Evolutionary conservation across 371 early-diverging fungal genomes (phyloP).

Genomic region (Mucor sp.): DNA sequence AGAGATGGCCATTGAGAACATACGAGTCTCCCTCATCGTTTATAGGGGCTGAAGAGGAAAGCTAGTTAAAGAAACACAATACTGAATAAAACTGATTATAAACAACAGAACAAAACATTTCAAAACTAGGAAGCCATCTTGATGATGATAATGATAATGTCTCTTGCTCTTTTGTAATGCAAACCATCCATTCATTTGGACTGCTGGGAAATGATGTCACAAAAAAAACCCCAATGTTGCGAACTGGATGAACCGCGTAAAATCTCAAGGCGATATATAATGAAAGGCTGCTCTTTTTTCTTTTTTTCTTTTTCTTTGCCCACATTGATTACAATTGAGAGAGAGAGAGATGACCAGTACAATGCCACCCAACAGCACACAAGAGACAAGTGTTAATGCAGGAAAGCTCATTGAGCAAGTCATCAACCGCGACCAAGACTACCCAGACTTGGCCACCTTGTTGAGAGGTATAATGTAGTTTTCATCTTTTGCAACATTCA

Average conservation of each 20-base stretch:
- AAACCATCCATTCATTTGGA: neutral
- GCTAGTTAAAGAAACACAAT: too few species aligned
- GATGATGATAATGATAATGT: too few species aligned
- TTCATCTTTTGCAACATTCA: too few species aligned
- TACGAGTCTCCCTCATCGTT: too few species aligned
- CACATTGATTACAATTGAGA: neutral
- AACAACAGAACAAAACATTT: too few species aligned
- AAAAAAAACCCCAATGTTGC: neutral
- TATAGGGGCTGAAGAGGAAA: too few species aligned
- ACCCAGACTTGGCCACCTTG: slow-evolving; percentile 46
- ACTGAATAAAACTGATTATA: too few species aligned
- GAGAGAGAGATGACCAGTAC: neutral
- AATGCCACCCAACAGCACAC: neutral
- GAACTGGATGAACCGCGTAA: neutral
- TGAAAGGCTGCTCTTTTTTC: neutral
- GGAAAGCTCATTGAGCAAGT: slow-evolving; percentile 49
- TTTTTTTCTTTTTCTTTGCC: neutral
- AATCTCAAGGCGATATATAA: too few species aligned
- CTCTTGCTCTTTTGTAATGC: too few species aligned
- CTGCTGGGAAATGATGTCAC: neutral
- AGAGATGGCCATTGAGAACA: too few species aligned
- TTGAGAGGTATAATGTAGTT: slow-evolving; percentile 30
- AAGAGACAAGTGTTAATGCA: slow-evolving; percentile 22
- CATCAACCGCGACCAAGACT: slow-evolving; percentile 43
- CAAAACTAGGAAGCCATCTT: too few species aligned